phyloP scores from a whole-genome alignment of 495 filamentous ascomycete species.

The Xylaria scruposa region DNA sequence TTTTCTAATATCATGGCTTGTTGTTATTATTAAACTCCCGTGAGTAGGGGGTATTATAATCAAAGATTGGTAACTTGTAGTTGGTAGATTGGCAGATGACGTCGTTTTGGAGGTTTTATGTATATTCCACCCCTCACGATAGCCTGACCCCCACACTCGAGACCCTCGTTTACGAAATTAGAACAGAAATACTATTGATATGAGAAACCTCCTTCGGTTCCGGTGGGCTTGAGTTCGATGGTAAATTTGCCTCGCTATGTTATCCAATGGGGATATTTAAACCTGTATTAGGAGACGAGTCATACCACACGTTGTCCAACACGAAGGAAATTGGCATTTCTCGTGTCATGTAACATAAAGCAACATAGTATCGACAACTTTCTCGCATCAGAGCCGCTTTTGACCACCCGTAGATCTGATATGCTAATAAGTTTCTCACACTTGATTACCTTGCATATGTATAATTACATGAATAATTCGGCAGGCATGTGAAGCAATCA shows the following conservation, averaged over 20 bases:
- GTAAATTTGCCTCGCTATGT: not conserved
- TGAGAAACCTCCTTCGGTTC: not conserved
- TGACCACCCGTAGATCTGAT: too few relatives aligned
- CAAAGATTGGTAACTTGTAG: not conserved
- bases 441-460: too few relatives aligned
- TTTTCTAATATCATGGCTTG: slow-evolving; percentile 28
- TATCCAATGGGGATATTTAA: not conserved
- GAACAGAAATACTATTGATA: not conserved
- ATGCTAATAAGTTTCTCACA: too few relatives aligned
- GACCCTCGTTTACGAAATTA: not conserved
- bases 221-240: not conserved
- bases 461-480: too few relatives aligned
- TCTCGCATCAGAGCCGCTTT: too few relatives aligned
- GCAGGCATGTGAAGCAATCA: too few relatives aligned
- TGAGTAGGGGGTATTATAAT: too few relatives aligned
- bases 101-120: slow-evolving; percentile 6
- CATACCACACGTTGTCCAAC: too few relatives aligned
- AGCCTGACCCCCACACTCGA: slow-evolving; percentile 5
- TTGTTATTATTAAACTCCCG: not conserved
- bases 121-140: not conserved
- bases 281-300: not conserved
- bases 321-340: too few relatives aligned
- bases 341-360: too few relatives aligned
- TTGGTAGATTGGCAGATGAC: slow-evolving; percentile 5
- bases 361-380: too few relatives aligned